Evolutionary conservation across 768 basidiomycete species (phyloP), one percentile per base, ranked within the genome.

Genomic region (Auriscalpium microsporum): DNA sequence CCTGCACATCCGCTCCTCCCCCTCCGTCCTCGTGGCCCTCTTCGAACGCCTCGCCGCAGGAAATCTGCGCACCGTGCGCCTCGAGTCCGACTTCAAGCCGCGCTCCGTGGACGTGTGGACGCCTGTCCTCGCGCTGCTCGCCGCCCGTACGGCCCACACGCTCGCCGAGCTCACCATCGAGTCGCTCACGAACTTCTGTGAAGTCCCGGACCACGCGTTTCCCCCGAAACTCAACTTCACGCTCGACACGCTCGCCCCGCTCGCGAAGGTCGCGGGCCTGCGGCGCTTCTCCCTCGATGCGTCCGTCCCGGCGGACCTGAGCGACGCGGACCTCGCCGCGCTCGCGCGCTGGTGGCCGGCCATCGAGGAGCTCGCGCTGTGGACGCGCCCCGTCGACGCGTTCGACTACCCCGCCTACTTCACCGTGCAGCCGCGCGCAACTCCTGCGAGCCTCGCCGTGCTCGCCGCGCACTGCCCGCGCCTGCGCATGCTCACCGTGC

Each of bases 301-400:
- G 9, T 59, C 61, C 50, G 37, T 64, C 37, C 64, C 65, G 7
- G 63, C 67, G 8, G 66, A 58, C 45, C 49, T 69, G 13, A 50
- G 55, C 52, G 64, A 69, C 55, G 55, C 51, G 1, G 67, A 68
- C 56, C 37, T 69, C 8, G 64, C 54, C 10, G 33, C 48, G 23
- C 50, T 69, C 46, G 63, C 64, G 13, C 45, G 53, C 49, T 68
- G 68, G 67, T 69, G 68, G 68, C 64, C 67, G 4, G 49, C 35
- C 14, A 55, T 69, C 40, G 58, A 64, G 55, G 61, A 64, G 13
- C 61, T 69, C 40, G 48, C 56, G 44, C 61, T 69, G 10, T 65
- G 66, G 37, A 60, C 61, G 28, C 61, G 58, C 21, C 60, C 60
- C 16, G 38, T 56, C 47, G 60, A 62, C 21, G 50, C 56, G 6